phyloP scores from a whole-genome alignment of 495 filamentous ascomycete species.

The Penicillium antarcticum region DNA sequence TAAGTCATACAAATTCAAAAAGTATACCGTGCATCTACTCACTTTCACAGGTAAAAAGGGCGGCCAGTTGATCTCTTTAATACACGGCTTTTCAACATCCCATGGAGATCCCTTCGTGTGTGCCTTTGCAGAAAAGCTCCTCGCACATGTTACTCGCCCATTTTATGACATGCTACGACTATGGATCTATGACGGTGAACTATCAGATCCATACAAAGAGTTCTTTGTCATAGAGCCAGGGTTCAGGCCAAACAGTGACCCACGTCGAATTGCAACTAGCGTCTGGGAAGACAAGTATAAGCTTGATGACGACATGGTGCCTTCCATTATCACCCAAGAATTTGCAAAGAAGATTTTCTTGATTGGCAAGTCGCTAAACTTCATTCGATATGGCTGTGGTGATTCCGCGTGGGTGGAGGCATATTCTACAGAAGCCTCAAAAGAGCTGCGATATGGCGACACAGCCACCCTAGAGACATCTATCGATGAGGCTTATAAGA shows the following conservation, averaged over 20 bases:
- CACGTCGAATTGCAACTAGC: slow-evolving; percentile 69
- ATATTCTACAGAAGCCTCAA: slow-evolving; percentile 92
- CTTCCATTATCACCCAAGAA: slow-evolving; percentile 84
- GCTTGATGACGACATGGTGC: slow-evolving; percentile 79
- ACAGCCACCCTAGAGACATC: slow-evolving; percentile 86
- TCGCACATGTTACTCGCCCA: slow-evolving; percentile 87
- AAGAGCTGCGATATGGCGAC: slow-evolving; percentile 90
- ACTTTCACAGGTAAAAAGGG: slow-evolving; percentile 66
- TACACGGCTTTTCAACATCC: slow-evolving; percentile 87
- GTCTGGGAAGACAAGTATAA: slow-evolving; percentile 99
- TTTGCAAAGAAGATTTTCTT: slow-evolving; percentile 95
- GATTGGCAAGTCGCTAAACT: slow-evolving; percentile 97
- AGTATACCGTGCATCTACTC: slow-evolving; percentile 6
- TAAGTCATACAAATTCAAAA: slow-evolving; percentile 27
- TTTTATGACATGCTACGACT: slow-evolving; percentile 95
- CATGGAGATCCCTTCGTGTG: slow-evolving; percentile 95
- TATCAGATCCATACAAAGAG: slow-evolving; percentile 91
- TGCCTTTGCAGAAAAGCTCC: slow-evolving; percentile 87
- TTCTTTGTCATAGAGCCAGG: slow-evolving; percentile 89
- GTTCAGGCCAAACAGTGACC: slow-evolving; percentile 43
- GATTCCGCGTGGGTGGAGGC: slow-evolving; percentile 94
- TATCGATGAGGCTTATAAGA: slow-evolving; percentile 96
- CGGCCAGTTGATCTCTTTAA: slow-evolving; percentile 89
- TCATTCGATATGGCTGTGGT: slow-evolving; percentile 91
- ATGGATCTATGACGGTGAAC: slow-evolving; percentile 98